phyloP scores from a whole-genome alignment of 2,329 filamentous ascomycete genomes.

The Alternaria consortialis region DNA sequence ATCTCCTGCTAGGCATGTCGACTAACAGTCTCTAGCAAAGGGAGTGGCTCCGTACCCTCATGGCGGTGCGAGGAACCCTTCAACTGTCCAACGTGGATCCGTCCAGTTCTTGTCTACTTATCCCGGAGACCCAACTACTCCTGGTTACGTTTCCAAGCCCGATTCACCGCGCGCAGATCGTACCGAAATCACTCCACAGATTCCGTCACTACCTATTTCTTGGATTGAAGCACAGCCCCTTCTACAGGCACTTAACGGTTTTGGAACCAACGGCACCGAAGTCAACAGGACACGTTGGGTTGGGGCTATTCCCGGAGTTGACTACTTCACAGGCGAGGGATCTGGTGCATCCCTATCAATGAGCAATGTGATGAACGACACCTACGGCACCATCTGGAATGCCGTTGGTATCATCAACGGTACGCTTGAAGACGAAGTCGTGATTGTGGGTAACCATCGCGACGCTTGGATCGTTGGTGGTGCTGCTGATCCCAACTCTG shows the following conservation, averaged over 20 bases:
- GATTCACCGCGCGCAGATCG: conserved; percentile 76
- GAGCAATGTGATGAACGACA: conserved; percentile 80
- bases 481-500: conserved; percentile 63
- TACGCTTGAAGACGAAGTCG: conserved; percentile 65
- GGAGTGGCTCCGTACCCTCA: conserved; percentile 55
- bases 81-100: conserved; percentile 57
- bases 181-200: conserved; percentile 71
- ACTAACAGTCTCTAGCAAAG: conserved; percentile 41
- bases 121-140: conserved; percentile 52
- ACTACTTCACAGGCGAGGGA: conserved; percentile 56
- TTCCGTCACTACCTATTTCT: conserved; percentile 87
- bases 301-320: conserved; percentile 47
- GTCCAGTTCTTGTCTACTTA: conserved; percentile 70
- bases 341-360: conserved; percentile 59
- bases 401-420: conserved; percentile 74
- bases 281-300: conserved; percentile 53
- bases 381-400: conserved; percentile 83
- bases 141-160: conserved; percentile 81
- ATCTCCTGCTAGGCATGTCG: not conserved
- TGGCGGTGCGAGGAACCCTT: conserved; percentile 57
- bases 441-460: conserved; percentile 63
- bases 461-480: conserved; percentile 65
- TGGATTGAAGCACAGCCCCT: conserved; percentile 83
- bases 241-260: conserved; percentile 81
- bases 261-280: conserved; percentile 67